Conservation (phyloP, 2,329 filamentous ascomycete genomes). For the Pseudonectria buxi region DNA sequence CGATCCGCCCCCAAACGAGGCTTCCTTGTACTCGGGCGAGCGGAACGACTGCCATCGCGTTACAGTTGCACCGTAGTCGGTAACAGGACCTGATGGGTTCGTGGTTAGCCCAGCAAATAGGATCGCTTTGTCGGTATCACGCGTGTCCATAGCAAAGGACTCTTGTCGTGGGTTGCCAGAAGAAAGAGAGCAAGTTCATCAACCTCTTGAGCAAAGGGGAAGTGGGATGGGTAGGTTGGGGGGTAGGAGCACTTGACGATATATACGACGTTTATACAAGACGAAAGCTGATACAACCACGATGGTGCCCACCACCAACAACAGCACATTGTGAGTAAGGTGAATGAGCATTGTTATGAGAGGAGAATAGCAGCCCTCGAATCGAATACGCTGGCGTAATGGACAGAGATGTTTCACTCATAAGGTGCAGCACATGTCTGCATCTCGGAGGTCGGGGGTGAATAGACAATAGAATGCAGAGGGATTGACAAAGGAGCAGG, state of each 20-base stretch:
- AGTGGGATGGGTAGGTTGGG: too few species aligned
- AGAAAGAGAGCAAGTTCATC: background rate
- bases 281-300: too few species aligned
- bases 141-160: constrained; percentile 3
- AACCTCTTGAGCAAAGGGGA: background rate
- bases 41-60: constrained; percentile 87
- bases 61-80: constrained; percentile 86
- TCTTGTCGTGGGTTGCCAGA: background rate
- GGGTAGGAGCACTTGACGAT: too few species aligned
- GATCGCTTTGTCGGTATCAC: constrained; percentile 3
- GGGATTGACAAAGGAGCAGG: constrained; percentile 1
- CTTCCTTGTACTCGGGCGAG: constrained; percentile 59
- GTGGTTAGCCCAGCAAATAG: constrained; percentile 13
- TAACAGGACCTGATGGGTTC: constrained; percentile 64
- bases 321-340: too few species aligned
- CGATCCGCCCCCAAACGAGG: constrained; percentile 59
- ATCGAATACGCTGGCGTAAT: too few species aligned
- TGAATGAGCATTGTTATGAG: too few species aligned
- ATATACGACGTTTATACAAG: too few species aligned
- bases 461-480: constrained; percentile 1
- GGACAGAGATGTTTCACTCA: background rate
- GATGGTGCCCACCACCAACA: too few species aligned
- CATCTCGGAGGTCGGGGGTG: background rate
- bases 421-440: too few species aligned
- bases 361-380: too few species aligned